Conservation (phyloP, 2,329 filamentous ascomycete genomes). For the Fusarium sp. region DNA sequence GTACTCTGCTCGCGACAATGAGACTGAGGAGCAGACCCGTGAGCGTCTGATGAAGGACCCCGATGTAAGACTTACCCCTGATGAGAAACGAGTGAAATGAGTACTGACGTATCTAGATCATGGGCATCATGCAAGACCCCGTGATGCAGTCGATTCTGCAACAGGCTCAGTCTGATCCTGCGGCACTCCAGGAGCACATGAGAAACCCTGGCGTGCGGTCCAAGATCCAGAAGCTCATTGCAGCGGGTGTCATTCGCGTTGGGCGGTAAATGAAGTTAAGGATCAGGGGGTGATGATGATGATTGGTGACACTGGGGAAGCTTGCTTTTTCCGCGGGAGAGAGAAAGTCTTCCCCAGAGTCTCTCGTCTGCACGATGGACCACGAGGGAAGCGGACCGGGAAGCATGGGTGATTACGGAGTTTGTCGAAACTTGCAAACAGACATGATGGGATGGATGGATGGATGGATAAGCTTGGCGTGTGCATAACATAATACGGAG, state of each 20-base stretch:
- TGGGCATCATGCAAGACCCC: constrained; percentile 91
- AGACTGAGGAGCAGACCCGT: constrained; percentile 95
- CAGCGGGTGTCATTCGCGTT: constrained; percentile 89
- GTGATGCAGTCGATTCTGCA: constrained; percentile 98
- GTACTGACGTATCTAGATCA: constrained; percentile 68
- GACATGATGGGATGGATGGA: not conserved
- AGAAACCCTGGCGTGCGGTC: constrained; percentile 85
- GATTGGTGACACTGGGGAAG: constrained; percentile 17
- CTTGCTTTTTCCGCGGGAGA: constrained; percentile 21
- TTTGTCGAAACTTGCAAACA: constrained; percentile 25
- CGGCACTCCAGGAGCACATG: constrained; percentile 96
- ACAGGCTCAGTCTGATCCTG: constrained; percentile 93
- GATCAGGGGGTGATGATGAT: constrained; percentile 6
- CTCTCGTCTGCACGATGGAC: constrained; percentile 4
- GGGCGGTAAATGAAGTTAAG: constrained; percentile 55
- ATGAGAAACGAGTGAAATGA: not conserved
- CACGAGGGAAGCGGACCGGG: constrained; percentile 19
- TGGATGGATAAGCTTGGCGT: constrained; percentile 33
- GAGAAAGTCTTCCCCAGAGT: constrained; percentile 26
- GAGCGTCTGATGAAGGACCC: constrained; percentile 91
- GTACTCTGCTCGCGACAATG: constrained; percentile 90
- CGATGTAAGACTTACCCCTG: constrained; percentile 71
- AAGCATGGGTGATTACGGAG: constrained; percentile 31
- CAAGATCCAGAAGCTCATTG: constrained; percentile 95
- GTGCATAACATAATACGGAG: constrained; percentile 42